These are phyloP conservation scores for Penicillium sp. DNA, from an alignment of 2,329 filamentous ascomycete genomes.

Conservation along the genomic window DNA sequence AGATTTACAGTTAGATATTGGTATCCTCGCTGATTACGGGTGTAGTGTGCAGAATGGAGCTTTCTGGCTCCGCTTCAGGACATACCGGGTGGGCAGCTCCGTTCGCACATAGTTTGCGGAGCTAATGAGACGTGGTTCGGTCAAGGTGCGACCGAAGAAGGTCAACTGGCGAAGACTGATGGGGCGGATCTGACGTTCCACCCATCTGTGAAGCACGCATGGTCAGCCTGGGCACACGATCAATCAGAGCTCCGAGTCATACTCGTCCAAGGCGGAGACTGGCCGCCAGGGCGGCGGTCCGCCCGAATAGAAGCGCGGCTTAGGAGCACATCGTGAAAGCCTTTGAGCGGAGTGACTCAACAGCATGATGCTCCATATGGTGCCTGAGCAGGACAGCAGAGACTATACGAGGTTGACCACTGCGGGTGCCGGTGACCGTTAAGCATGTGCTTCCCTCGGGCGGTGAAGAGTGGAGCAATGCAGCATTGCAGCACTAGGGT, in stretches of 20 bases:
- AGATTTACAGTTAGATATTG: background rate
- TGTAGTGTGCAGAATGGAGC: background rate
- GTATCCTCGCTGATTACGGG: too few species aligned
- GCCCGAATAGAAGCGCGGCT: slow-evolving; percentile 32
- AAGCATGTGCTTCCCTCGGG: slow-evolving; percentile 21
- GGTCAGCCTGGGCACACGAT: slow-evolving; percentile 15
- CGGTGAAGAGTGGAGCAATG: too few species aligned
- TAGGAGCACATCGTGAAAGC: slow-evolving; percentile 27
- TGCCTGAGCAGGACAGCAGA: slow-evolving; percentile 9
- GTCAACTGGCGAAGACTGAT: slow-evolving; percentile 96
- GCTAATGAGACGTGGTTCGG: slow-evolving; percentile 84
- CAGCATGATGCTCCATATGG: slow-evolving; percentile 43
- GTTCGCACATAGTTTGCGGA: slow-evolving; percentile 97
- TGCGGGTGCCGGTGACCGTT: background rate
- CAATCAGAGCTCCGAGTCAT: slow-evolving; percentile 30
- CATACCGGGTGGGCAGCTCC: slow-evolving; percentile 82
- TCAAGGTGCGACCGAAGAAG: slow-evolving; percentile 93
- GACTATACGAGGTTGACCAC: background rate
- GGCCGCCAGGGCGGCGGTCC: slow-evolving; percentile 61
- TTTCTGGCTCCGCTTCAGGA: slow-evolving; percentile 1
- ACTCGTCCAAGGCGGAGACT: slow-evolving; percentile 64
- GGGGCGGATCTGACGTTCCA: slow-evolving; percentile 87
- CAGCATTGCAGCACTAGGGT: too few species aligned
- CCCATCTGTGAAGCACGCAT: slow-evolving; percentile 70
- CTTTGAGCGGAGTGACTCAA: slow-evolving; percentile 39